A percentile compares a stretch with the other conserved stretches of the same genome.
These are phyloP conservation scores for Phytopythium cucurbitacearum DNA, from an alignment of 352 stramenopile species.

Conservation along the genomic window DNA sequence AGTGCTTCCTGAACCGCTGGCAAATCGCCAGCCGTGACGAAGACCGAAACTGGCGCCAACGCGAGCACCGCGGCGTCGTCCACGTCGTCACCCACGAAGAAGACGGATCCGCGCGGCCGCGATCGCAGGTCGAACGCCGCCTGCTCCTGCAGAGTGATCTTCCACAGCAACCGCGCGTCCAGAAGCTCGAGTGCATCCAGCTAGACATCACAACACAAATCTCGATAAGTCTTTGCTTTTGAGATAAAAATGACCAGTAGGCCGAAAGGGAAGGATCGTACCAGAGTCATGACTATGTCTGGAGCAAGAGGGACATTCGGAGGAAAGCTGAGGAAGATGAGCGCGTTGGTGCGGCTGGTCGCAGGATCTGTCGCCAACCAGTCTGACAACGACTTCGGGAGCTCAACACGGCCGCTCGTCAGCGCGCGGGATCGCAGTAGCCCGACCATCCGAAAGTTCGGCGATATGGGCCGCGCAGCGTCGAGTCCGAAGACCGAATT, in stretches of 20 bases:
- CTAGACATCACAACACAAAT: conserved; percentile 9
- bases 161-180: conserved; percentile 51
- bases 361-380: conserved; percentile 1
- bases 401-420: too few relatives aligned
- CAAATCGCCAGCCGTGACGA: conserved; percentile 62
- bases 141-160: conserved; percentile 50
- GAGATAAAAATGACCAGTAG: not conserved
- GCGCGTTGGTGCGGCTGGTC: conserved; percentile 20
- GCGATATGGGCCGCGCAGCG: conserved; percentile 60
- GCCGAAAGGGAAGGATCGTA: conserved; percentile 14
- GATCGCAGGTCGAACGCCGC: conserved; percentile 52
- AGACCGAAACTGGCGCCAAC: conserved; percentile 25
- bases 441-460: conserved; percentile 75
- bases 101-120: conserved; percentile 35
- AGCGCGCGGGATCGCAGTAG: conserved; percentile 35
- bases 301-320: conserved; percentile 39
- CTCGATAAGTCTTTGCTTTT: conserved; percentile 8
- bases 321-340: conserved; percentile 64
- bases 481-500: conserved; percentile 86
- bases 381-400: too few relatives aligned
- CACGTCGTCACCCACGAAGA: conserved; percentile 40
- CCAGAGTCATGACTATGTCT: conserved; percentile 49
- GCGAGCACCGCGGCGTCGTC: conserved; percentile 46
- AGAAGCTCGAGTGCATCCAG: conserved; percentile 56
- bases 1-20: conserved; percentile 62